phyloP scores from a whole-genome alignment of 148 eudicot species.

The Selenicereus undatus region DNA sequence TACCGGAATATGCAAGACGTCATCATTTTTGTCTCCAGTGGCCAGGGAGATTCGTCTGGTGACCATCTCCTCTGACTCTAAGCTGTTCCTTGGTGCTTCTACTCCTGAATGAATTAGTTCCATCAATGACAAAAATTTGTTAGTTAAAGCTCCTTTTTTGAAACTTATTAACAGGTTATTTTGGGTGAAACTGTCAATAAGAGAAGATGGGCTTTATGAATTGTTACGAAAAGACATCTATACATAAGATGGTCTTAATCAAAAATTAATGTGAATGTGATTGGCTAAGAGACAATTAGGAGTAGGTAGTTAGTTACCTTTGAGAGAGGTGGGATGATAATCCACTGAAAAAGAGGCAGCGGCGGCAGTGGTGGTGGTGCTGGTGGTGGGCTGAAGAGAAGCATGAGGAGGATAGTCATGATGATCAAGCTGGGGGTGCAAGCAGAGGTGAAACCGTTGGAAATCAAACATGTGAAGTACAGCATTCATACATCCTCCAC shows the following conservation, averaged over 20 bases:
- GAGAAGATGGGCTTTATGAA: no score
- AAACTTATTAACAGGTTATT: no score
- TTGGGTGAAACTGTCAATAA: no score
- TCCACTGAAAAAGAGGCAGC: conserved; percentile 9
- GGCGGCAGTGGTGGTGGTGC: background rate
- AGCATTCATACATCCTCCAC: conserved; percentile 68
- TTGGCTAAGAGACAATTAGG: no score
- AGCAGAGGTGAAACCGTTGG: conserved; percentile 43
- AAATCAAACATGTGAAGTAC: conserved; percentile 71
- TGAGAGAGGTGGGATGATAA: conserved; percentile 24
- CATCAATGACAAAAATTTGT: background rate
- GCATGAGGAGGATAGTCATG: conserved; percentile 6
- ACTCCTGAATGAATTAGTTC: conserved; percentile 34
- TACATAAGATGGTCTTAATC: background rate
- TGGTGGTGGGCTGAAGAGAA: conserved; percentile 16
- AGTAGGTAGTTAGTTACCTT: background rate
- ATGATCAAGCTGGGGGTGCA: conserved; percentile 27
- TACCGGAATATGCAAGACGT: conserved; percentile 38
- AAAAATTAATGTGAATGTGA: no score
- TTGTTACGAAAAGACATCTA: no score
- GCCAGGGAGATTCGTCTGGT: conserved; percentile 19
- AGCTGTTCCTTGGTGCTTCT: conserved; percentile 68
- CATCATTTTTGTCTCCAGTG: conserved; percentile 23
- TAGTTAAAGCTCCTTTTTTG: no score
- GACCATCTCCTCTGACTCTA: conserved; percentile 41